A percentile compares a stretch with the other conserved stretches of the same genome.
These are phyloP conservation scores for Euphrasia confusa DNA, from an alignment of 257 asterid genomes.

Conservation along the genomic window DNA sequence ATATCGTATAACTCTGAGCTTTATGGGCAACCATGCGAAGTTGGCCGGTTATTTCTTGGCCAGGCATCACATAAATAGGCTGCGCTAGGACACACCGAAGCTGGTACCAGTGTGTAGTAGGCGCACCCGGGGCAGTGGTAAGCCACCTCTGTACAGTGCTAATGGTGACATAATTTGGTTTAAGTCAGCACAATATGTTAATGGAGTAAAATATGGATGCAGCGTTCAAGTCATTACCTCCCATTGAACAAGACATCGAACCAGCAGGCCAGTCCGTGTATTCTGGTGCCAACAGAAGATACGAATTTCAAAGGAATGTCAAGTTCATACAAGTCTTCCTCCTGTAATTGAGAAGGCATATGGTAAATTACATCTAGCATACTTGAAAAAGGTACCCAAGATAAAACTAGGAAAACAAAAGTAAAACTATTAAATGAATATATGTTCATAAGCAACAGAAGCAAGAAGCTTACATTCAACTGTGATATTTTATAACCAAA, in stretches of 20 bases:
- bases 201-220: conserved; percentile 11
- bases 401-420: no score
- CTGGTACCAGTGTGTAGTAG: conserved; percentile 99
- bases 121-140: conserved; percentile 95
- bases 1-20: conserved; percentile 91
- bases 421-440: no score
- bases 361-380: conserved; percentile 1
- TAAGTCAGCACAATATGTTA: conserved; percentile 16
- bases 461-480: no score
- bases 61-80: conserved; percentile 96
- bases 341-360: conserved; percentile 42
- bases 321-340: conserved; percentile 87
- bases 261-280: conserved; percentile 99
- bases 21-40: conserved; percentile 90
- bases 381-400: no score
- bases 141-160: conserved; percentile 96
- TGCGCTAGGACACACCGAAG: conserved; percentile 90
- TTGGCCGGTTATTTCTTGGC: conserved; percentile 89
- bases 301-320: conserved; percentile 74
- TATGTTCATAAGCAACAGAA: no score
- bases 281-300: conserved; percentile 77
- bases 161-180: conserved; percentile 12
- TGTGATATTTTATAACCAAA: no score
- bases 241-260: conserved; percentile 92
- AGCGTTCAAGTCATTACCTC: conserved; percentile 46